A percentile compares a stretch with the other conserved stretches of the same genome.
These are phyloP conservation scores for Durusdinium trenchii DNA, from an alignment of 73 alveolate species.

Conservation along the genomic window DNA sequence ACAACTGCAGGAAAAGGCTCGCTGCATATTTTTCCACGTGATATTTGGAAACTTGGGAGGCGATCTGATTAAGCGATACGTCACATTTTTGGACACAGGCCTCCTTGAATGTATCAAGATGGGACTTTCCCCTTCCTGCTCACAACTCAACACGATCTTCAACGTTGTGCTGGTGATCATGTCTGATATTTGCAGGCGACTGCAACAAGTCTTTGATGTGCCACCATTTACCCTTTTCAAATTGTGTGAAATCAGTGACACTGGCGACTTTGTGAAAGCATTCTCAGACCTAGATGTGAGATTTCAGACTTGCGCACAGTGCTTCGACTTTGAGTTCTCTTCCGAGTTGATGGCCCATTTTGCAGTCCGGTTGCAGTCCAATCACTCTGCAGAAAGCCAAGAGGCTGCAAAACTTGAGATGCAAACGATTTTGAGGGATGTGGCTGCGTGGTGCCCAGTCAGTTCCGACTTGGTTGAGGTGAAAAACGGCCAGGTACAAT, in stretches of 20 bases:
- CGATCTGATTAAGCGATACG: neutral
- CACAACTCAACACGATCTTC: neutral
- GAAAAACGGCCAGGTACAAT: constrained; percentile 32
- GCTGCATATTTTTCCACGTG: neutral
- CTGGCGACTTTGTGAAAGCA: neutral
- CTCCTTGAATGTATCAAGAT: neutral
- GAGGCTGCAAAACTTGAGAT: constrained; percentile 1
- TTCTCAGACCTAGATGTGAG: neutral
- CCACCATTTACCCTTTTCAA: neutral
- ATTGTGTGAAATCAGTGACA: neutral
- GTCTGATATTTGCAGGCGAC: neutral
- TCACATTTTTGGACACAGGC: neutral
- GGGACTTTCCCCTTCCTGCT: neutral
- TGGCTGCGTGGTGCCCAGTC: neutral
- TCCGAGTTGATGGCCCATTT: neutral
- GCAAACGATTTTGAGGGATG: neutral
- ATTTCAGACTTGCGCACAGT: neutral
- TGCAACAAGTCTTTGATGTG: neutral
- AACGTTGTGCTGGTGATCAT: neutral
- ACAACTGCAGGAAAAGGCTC: neutral
- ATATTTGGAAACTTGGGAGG: neutral
- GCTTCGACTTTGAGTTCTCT: neutral
- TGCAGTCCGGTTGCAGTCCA: neutral
- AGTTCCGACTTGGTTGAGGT: constrained; percentile 3
- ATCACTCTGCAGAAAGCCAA: neutral